Conservation (phyloP, 345 rosid genomes). For the Gossypium stocksii region DNA sequence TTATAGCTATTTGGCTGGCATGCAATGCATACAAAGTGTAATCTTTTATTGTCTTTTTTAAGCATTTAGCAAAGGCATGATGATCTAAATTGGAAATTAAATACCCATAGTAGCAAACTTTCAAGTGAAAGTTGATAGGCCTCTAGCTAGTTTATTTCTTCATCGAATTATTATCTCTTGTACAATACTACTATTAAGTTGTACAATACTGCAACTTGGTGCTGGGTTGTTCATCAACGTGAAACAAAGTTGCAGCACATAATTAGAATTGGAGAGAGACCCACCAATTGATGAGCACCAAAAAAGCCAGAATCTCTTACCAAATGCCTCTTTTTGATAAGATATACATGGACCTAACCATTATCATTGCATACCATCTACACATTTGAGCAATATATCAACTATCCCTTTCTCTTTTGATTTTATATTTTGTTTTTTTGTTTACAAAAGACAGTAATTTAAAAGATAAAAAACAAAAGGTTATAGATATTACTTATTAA, state of each 20-base stretch:
- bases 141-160: background rate
- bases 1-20: background rate
- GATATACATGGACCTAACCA: conserved; percentile 32
- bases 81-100: background rate
- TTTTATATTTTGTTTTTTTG: background rate
- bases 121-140: background rate
- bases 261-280: conserved; percentile 19
- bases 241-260: background rate
- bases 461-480: background rate
- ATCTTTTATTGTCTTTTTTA: background rate
- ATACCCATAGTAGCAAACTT: background rate
- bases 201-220: too few relatives aligned
- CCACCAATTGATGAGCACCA: conserved; percentile 27
- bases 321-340: conserved; percentile 26
- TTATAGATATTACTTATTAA: too few relatives aligned
- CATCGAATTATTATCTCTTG: too few relatives aligned
- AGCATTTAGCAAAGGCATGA: background rate
- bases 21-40: background rate
- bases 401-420: conserved; percentile 16
- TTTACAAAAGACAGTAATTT: background rate
- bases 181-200: too few relatives aligned
- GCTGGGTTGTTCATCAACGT: too few relatives aligned
- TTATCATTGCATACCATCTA: conserved; percentile 25
- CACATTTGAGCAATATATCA: background rate
- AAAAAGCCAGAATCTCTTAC: conserved; percentile 34